phyloP scores from a whole-genome alignment of 2,329 filamentous ascomycete species.

The Colletotrichum brevisporum region DNA sequence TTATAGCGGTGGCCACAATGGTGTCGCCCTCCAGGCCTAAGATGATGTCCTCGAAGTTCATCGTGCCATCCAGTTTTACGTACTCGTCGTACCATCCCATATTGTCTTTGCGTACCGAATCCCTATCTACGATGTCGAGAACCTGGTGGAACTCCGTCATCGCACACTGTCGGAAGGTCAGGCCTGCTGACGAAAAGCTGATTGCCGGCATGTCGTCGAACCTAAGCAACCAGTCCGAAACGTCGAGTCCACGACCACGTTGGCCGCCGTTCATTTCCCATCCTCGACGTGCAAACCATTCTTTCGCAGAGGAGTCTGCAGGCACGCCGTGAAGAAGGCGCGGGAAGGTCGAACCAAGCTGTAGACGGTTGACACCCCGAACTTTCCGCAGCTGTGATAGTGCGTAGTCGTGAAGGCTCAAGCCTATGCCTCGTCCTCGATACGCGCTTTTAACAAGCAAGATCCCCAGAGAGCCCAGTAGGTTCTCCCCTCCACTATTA shows the following conservation, averaged over 20 bases:
- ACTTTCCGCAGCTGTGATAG: slow-evolving; percentile 63
- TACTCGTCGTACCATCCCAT: slow-evolving; percentile 75
- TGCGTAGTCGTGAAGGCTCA: slow-evolving; percentile 66
- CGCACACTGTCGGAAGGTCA: slow-evolving; percentile 62
- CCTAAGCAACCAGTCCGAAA: slow-evolving; percentile 68
- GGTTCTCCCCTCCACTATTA: slow-evolving; percentile 64
- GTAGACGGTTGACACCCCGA: slow-evolving; percentile 66
- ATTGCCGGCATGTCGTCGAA: slow-evolving; percentile 64
- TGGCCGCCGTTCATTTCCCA: slow-evolving; percentile 61
- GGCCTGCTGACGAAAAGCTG: slow-evolving; percentile 54
- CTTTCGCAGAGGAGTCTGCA: slow-evolving; percentile 55
- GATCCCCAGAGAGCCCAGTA: slow-evolving; percentile 69
- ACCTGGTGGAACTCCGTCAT: slow-evolving; percentile 62
- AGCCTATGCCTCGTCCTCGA: slow-evolving; percentile 65
- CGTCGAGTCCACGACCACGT: slow-evolving; percentile 60
- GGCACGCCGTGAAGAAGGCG: slow-evolving; percentile 70
- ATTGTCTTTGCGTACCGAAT: slow-evolving; percentile 60
- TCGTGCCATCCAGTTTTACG: slow-evolving; percentile 62
- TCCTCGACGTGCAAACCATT: slow-evolving; percentile 68
- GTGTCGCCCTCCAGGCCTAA: slow-evolving; percentile 63
- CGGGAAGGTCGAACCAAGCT: slow-evolving; percentile 72
- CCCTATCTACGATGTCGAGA: slow-evolving; percentile 64
- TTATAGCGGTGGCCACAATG: slow-evolving; percentile 68
- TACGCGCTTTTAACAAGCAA: slow-evolving; percentile 66
- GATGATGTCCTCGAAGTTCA: slow-evolving; percentile 67